These are phyloP conservation scores for Mycena rebaudengoi DNA, from an alignment of 768 basidiomycete species.

Conservation along the genomic window DNA sequence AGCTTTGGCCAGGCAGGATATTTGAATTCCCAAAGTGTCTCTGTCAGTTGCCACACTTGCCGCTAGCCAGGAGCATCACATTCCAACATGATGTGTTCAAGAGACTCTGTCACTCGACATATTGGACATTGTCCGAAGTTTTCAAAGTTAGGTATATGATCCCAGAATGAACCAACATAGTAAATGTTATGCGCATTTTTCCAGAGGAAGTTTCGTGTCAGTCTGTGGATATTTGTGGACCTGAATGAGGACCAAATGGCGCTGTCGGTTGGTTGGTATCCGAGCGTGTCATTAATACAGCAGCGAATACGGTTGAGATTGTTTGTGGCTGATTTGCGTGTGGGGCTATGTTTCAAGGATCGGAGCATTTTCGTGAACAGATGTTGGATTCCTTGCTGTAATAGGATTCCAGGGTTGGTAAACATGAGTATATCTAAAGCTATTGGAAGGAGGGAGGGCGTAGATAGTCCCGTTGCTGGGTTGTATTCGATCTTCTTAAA, in stretches of 20 bases:
- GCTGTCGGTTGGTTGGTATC: background rate
- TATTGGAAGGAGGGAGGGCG: too few relatives aligned
- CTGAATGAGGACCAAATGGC: background rate
- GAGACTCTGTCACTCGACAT: background rate
- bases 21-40: background rate
- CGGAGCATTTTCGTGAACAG: background rate
- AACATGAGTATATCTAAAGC: too few relatives aligned
- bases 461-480: too few relatives aligned
- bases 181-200: background rate
- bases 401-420: too few relatives aligned
- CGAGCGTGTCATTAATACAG: background rate
- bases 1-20: background rate
- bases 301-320: background rate
- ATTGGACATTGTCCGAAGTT: background rate
- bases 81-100: slow-evolving; percentile 4
- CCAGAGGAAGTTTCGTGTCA: background rate
- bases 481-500: background rate
- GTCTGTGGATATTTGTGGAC: too few relatives aligned
- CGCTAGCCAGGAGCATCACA: background rate
- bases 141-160: background rate
- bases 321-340: background rate
- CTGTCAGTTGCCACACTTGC: background rate
- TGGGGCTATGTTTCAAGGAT: background rate
- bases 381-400: background rate
- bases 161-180: background rate